A percentile compares a stretch with the other conserved stretches of the same genome.
Evolutionary conservation across 345 rosid genomes (phyloP).

Genomic region (Linum tenue): DNA sequence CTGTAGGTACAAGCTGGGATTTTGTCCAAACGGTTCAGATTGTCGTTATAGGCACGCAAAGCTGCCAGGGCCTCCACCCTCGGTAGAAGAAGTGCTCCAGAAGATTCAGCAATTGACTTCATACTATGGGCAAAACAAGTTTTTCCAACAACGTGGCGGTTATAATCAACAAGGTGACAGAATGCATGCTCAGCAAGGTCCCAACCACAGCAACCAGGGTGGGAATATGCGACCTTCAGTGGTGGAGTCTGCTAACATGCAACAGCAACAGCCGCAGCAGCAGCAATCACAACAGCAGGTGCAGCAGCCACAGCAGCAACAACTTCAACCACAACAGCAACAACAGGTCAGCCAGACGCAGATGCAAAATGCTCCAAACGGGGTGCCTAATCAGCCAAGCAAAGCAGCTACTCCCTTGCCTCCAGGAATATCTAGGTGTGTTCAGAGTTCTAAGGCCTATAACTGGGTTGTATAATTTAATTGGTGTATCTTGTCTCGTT

Average conservation of each 20-base stretch:
- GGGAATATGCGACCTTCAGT: constrained; percentile 31
- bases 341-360: constrained; percentile 57
- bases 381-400: constrained; percentile 52
- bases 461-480: constrained; percentile 50
- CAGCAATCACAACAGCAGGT: constrained; percentile 32
- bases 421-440: constrained; percentile 98
- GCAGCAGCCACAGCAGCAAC: constrained; percentile 48
- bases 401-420: constrained; percentile 73
- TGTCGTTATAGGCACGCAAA: constrained; percentile 94
- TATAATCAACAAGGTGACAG: constrained; percentile 54
- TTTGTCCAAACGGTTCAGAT: constrained; percentile 97
- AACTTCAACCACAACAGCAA: constrained; percentile 36
- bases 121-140: constrained; percentile 41
- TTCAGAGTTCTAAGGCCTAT: constrained; percentile 78
- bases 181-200: constrained; percentile 47
- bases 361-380: constrained; percentile 47
- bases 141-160: constrained; percentile 57
- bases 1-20: constrained; percentile 91
- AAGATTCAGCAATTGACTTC: constrained; percentile 86
- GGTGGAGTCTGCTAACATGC: constrained; percentile 36
- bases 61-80: constrained; percentile 89
- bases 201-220: constrained; percentile 35
- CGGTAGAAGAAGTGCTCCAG: constrained; percentile 91
- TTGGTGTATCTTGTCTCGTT: constrained; percentile 37
- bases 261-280: constrained; percentile 30